These are phyloP conservation scores for Aphanocladium album DNA, from an alignment of 2,329 filamentous ascomycete species.

Conservation along the genomic window DNA sequence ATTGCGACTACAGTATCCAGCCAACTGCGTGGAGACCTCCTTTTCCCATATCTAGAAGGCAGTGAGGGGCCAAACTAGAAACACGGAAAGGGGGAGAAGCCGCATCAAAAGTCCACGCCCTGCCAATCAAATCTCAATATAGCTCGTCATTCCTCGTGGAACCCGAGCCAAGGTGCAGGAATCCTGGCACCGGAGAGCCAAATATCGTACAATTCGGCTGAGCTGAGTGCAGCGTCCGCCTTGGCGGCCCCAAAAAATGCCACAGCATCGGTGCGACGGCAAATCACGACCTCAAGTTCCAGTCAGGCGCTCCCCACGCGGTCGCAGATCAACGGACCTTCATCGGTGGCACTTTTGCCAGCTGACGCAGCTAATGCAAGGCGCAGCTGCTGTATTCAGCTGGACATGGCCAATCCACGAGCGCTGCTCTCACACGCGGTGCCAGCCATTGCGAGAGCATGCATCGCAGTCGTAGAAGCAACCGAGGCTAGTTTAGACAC, in stretches of 20 bases:
- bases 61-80: background rate
- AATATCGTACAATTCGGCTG: constrained; percentile 1
- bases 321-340: constrained; percentile 1
- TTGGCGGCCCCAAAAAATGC: background rate
- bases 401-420: background rate
- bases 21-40: background rate
- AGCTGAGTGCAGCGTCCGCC: background rate
- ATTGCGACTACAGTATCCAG: background rate
- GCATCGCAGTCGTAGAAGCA: background rate
- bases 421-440: background rate
- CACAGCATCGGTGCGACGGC: background rate
- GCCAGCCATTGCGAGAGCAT: background rate
- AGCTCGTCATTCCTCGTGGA: background rate
- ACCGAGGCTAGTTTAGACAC: background rate
- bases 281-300: background rate
- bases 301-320: background rate
- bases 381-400: background rate
- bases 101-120: background rate
- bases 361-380: background rate
- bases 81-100: background rate
- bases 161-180: background rate
- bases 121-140: background rate
- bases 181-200: background rate
- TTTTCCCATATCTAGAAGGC: background rate
- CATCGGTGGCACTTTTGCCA: background rate